Conservation (phyloP, 75 land plant species). For the Cunninghamia lanceolata region DNA sequence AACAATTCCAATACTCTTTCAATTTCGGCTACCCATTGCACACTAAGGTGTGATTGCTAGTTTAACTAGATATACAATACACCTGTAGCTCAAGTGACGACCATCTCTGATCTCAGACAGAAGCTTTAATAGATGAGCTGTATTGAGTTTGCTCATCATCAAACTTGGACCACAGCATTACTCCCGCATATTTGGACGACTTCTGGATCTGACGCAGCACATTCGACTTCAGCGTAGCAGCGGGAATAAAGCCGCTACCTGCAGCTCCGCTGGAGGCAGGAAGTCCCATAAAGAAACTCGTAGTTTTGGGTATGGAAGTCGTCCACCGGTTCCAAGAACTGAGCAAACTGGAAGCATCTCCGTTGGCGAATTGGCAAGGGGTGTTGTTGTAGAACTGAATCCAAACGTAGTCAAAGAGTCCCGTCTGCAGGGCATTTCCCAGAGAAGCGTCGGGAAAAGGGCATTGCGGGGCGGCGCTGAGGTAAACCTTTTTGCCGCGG, state of each 20-base stretch:
- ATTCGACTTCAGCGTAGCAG: too few species aligned
- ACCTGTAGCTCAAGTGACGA: too few species aligned
- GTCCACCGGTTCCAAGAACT: slow-evolving; percentile 41
- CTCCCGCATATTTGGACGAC: too few species aligned
- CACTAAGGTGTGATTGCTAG: too few species aligned
- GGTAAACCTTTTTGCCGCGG: slow-evolving; percentile 19
- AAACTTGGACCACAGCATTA: slow-evolving; percentile 47
- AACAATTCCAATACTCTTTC: too few species aligned
- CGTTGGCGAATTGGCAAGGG: slow-evolving; percentile 25
- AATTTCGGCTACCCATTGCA: too few species aligned
- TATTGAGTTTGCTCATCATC: slow-evolving; percentile 34
- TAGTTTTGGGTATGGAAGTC: too few species aligned
- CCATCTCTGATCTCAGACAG: background rate
- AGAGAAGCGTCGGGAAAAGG: slow-evolving; percentile 38
- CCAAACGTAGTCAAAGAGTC: slow-evolving; percentile 46
- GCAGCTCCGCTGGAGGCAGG: slow-evolving; percentile 42
- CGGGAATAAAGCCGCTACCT: slow-evolving; percentile 36
- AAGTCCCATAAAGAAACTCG: slow-evolving; percentile 38
- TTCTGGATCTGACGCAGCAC: slow-evolving; percentile 50
- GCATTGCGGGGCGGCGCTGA: slow-evolving; percentile 56
- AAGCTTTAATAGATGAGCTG: slow-evolving; percentile 25
- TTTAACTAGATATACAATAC: too few species aligned
- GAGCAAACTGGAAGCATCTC: slow-evolving; percentile 8
- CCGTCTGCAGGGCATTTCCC: slow-evolving; percentile 27
- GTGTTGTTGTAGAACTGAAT: slow-evolving; percentile 59